Base-by-base conservation (phyloP, 768 basidiomycete genomes). In the Termitomyces sp. region DNA sequence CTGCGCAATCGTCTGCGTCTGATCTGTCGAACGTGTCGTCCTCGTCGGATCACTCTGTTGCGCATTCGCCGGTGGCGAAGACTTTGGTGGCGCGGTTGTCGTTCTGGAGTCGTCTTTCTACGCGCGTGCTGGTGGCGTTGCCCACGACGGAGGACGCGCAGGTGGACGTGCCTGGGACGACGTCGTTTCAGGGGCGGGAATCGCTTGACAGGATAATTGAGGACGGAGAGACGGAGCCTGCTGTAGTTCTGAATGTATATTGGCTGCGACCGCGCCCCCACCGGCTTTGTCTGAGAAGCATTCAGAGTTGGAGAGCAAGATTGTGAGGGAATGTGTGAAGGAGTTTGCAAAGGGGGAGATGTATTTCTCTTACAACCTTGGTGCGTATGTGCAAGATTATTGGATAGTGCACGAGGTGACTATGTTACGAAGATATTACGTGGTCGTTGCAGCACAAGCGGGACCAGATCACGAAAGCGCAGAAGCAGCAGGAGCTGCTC, bases 351-450 rank as follows among this genome's bases (percentile, higher is more conserved):
- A 87, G 64, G 93, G 92, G 12, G 88, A 85, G 47, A 96, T 97
- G 91, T 94, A 89, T 70, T 96, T 92, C 68, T 80, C 92, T 0
- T 89, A 92, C 69, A 85, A 81, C 58, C 93, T 93, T 63, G 94
- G 94, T 89, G 70, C 57, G 76, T 65, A 20, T 36, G n/a, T n/a
- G n/a, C n/a, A n/a, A n/a, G n/a, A n/a, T n/a, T n/a, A n/a, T n/a
- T n/a, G n/a, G n/a, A n/a, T n/a, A n/a, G n/a, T n/a, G n/a, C n/a
- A n/a, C n/a, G n/a, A n/a, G n/a, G n/a, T n/a, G n/a, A n/a, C n/a
- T n/a, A n/a, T n/a, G n/a, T n/a, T n/a, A n/a, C n/a, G n/a, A 61
- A 92, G 92, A 93, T 65, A 81, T 93, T 29, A 92, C 91, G n/a
- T 81, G 88, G 50, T 88, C 91, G 12, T 67, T 92, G 31, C 89